Base-by-base conservation (phyloP, 2,329 filamentous ascomycete species). In the Ploettnerulaceae sp. region DNA sequence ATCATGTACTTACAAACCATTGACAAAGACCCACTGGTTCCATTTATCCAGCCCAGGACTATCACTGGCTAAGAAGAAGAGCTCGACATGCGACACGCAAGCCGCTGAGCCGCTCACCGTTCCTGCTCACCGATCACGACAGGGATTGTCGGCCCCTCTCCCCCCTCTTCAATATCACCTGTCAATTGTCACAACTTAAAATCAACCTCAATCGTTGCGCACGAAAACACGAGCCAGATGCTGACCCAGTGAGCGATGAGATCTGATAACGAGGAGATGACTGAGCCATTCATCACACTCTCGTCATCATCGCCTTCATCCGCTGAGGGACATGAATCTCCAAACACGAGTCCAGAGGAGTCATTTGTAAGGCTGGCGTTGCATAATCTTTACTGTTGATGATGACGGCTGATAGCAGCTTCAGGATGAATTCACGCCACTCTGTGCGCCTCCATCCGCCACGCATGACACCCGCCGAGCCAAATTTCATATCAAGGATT, bases 391-490 rank as follows among this genome's bases (percentile, higher is more conserved):
- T 6, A 4, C 11, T 21, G 9, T 8, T 7, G 5, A 17, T 21
- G 22, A 22, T 18, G 11, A 24, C 17, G 5, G 9, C 15, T 45
- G 18, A 40, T n/a, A n/a, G n/a, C 12, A 22, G n/a, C 3, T 22
- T 24, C 14, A 49, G 47, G 47, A 49, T 41, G 38, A 46, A 11
- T 24, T n/a, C 9, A 46, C 47, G 20, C 47, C 47, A 9, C 42
- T 49, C 9, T 41, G 37, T 5, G 45, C 36, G 8, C 37, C 42
- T 15, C 26, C 28, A 9, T 42, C 31, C 14, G 15, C 21, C 6
- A 49, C 47, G 20, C 47, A 49, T 32, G 47, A 49, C n/a, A 49
- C 47, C 1, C 21, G 42, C n/a, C 31, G 47, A 26, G 37, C 42
- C 4, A 36, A 39, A 7, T 49, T 46, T 36, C 47, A 49, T 38